Conservation (phyloP, 768 basidiomycete genomes). For the Leccinum subtestaceum region DNA sequence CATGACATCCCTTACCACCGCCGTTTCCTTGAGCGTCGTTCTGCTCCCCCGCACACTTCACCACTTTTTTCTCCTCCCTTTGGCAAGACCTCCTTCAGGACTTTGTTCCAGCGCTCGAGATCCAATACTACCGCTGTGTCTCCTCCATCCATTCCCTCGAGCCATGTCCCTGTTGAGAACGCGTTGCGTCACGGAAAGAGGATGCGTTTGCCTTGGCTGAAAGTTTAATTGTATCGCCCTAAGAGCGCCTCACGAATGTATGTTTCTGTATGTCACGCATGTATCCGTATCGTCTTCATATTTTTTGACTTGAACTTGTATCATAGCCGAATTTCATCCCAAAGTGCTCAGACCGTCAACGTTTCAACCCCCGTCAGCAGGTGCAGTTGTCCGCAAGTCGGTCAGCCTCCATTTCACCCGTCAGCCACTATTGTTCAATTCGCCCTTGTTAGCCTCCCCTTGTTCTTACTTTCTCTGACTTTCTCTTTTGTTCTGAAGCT, state of each 20-base stretch:
- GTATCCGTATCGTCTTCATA: slow-evolving; percentile 13
- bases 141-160: slow-evolving; percentile 14
- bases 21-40: slow-evolving; percentile 14
- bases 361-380: not conserved
- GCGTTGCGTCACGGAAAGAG: slow-evolving; percentile 27
- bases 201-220: slow-evolving; percentile 31
- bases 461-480: not conserved
- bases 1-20: slow-evolving; percentile 7
- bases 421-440: slow-evolving; percentile 18
- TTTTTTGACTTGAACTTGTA: slow-evolving; percentile 13
- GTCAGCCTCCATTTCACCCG: slow-evolving; percentile 22
- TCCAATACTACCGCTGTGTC: slow-evolving; percentile 19
- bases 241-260: slow-evolving; percentile 4
- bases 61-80: slow-evolving; percentile 15
- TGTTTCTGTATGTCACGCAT: slow-evolving; percentile 22
- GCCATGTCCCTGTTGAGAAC: slow-evolving; percentile 22
- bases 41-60: slow-evolving; percentile 16
- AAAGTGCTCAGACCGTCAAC: not conserved
- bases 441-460: slow-evolving; percentile 6
- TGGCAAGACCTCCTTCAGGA: slow-evolving; percentile 23
- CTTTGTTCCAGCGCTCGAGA: slow-evolving; percentile 29
- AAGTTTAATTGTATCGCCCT: slow-evolving; percentile 22
- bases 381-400: not conserved
- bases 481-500: slow-evolving; percentile 5
- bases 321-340: slow-evolving; percentile 3